Evolutionary conservation across 352 stramenopile genomes (phyloP).

Genomic region (Phytopythium aichiense): DNA sequence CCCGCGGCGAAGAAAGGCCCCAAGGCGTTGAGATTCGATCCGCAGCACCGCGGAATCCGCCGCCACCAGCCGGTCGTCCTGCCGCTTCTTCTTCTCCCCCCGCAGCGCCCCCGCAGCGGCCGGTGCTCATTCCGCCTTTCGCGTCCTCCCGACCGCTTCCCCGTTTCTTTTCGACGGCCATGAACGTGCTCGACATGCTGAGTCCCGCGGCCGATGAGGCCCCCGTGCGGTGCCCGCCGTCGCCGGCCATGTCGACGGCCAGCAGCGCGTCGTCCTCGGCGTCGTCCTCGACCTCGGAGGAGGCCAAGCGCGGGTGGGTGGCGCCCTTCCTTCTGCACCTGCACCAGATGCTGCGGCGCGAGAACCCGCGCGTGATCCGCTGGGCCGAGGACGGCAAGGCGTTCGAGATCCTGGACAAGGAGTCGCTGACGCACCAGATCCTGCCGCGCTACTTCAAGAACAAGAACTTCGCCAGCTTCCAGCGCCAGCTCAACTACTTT

Average conservation of each 20-base stretch:
- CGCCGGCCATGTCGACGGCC: conserved; percentile 29
- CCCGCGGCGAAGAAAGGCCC: not conserved
- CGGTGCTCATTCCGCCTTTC: conserved; percentile 30
- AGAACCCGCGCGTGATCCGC: conserved; percentile 75
- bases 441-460: conserved; percentile 95
- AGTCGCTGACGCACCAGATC: conserved; percentile 83
- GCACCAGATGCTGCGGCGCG: conserved; percentile 79
- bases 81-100: not conserved
- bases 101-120: conserved; percentile 1
- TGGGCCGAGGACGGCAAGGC: conserved; percentile 74
- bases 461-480: conserved; percentile 94
- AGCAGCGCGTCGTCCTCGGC: conserved; percentile 17
- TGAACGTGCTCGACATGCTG: conserved; percentile 51
- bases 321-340: conserved; percentile 84
- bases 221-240: conserved; percentile 23
- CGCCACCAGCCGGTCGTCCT: not conserved
- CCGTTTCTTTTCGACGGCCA: conserved; percentile 6
- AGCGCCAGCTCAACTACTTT: conserved; percentile 96
- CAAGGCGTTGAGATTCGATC: not conserved
- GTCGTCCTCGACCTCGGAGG: not conserved
- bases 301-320: conserved; percentile 60
- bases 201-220: conserved; percentile 12
- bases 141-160: conserved; percentile 3
- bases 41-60: not conserved
- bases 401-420: conserved; percentile 86